Base-by-base conservation (phyloP, 176 grass and related monocot species). In the Zea luxurians region DNA sequence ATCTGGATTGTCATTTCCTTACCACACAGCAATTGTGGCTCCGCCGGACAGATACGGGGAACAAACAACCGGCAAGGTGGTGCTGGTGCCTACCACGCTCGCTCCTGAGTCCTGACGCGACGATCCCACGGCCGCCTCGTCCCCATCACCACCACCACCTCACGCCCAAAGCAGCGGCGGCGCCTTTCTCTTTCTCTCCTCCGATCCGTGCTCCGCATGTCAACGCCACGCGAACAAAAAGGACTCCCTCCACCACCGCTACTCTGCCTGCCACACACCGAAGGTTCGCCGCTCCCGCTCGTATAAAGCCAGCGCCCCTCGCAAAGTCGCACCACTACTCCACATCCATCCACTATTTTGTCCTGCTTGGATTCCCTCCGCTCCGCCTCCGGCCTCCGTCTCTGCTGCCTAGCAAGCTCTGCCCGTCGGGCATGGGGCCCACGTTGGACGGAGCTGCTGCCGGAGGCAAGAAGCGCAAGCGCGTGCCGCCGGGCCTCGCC, bases 211-310 rank as follows among this genome's bases (percentile, higher is more conserved):
- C 67, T 70, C 67, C 58, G 58, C 79, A 74, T 83, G 83, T 90
- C 88, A 90, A 90, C 88, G 83, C 88, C 7, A 27, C 57, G 18
- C 54, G 69, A 79, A 86, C 88, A 86, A 75, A 90, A 86, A 83
- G 88, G 83, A 21, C 27, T 27, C 27, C 27, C 27, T 27, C 27
- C 27, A 27, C 54, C 54, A 57, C 54, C 54, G 17, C 54, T 57
- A 6, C 54, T 27, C 27, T 27, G 27, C 64, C 70, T 43, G 1
- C 9, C 61, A n/a, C 53, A 57, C 15, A 42, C n/a, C 63, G 83
- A 83, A 86, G 58, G 73, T 86, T 86, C 83, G 76, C 60, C 55
- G 10, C 37, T 0, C 46, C 79, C 49, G 12, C 58, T 50, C 66
- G 15, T 81, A 84, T 88, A 88, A 84, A 80, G 64, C 82, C 64